Evolutionary conservation across 2,329 filamentous ascomycete species (phyloP), one percentile per base, ranked within the genome.

Genomic region (Penicillium glabrum): DNA sequence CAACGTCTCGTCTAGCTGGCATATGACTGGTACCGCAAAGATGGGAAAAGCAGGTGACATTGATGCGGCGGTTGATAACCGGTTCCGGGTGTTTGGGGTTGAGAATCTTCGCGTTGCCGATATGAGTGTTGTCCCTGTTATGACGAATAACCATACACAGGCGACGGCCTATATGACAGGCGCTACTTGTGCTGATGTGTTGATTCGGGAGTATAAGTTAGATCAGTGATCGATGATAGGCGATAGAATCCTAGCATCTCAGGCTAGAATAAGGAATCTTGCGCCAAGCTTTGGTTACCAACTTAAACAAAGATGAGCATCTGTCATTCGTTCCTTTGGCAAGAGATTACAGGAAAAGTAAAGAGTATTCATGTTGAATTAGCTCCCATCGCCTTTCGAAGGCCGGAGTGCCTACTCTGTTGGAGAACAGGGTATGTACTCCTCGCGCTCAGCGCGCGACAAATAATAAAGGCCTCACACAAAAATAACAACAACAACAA

Each of bases 121-220:
- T 66, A 73, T 79, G 72, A 80, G 74, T 66, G 62, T 79, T 19
- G 67, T 73, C 24, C 76, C 76, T 13, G 69, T 78, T 10, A 50
- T 77, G 46, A 67, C 70, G 8, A 83, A 75, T 64, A 77, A 78
- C 47, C 83, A 86, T 66, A 77, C 78, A 0, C 81, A 85, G 66
- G 74, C 78, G 6, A 79, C 79, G 7, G 83, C 83, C 1, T 86
- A 85, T 66, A 71, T 83, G 3, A 80, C 80, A 2, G 83, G 82
- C 1, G 69, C 77, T 37, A 83, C 79, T 0, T 79, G 77, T 27
- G 82, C 79, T 0, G 83, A 85, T 58, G 81, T 77, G 60, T 67
- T 83, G 56, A 74, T 79, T 54, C 56, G 59, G 23, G 76, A 82
- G 61, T 81, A 82, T 62, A 64, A 63, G 4, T 66, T 81, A 19